A percentile compares a stretch with the other conserved stretches of the same genome.
Evolutionary conservation across 345 rosid species (phyloP).

Genomic region (Sisymbrium irio): DNA sequence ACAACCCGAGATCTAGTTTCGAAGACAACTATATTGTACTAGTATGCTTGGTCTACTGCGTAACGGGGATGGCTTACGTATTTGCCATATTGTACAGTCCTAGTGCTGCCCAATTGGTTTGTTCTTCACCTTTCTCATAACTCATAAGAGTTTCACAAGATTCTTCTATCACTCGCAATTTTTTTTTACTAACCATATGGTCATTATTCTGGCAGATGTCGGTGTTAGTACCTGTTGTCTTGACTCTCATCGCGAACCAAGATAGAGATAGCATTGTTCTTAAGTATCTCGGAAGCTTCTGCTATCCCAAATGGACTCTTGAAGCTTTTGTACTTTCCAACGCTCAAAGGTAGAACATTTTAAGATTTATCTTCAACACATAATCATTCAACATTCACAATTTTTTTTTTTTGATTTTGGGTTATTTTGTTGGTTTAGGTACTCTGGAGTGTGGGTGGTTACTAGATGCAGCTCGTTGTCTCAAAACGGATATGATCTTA

Average conservation of each 20-base stretch:
- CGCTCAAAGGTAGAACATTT: slow-evolving; percentile 49
- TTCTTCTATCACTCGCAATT: neutral
- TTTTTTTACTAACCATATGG: neutral
- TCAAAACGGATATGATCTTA: slow-evolving; percentile 51
- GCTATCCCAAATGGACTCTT: slow-evolving; percentile 83
- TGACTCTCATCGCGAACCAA: slow-evolving; percentile 76
- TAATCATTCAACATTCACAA: neutral
- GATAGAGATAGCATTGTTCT: slow-evolving; percentile 42
- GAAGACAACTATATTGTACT: slow-evolving; percentile 63
- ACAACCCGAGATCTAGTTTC: slow-evolving; percentile 79
- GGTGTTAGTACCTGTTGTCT: slow-evolving; percentile 75
- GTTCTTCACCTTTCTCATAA: slow-evolving; percentile 9
- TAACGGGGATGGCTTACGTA: slow-evolving; percentile 78
- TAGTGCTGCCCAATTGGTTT: slow-evolving; percentile 80
- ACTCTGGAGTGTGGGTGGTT: slow-evolving; percentile 65
- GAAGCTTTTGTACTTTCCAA: slow-evolving; percentile 79
- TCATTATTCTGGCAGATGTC: slow-evolving; percentile 54
- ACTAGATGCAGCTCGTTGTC: slow-evolving; percentile 58
- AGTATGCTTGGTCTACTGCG: slow-evolving; percentile 79
- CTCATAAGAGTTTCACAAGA: neutral
- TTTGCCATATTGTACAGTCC: slow-evolving; percentile 71
- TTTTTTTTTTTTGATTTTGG: too few relatives aligned
- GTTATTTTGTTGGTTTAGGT: slow-evolving; percentile 36
- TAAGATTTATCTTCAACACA: neutral
- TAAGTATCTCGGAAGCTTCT: slow-evolving; percentile 51